A percentile compares a stretch with the other conserved stretches of the same genome.
phyloP scores from a whole-genome alignment of 2,329 filamentous ascomycete genomes.

The Nigrograna mackinnonii region DNA sequence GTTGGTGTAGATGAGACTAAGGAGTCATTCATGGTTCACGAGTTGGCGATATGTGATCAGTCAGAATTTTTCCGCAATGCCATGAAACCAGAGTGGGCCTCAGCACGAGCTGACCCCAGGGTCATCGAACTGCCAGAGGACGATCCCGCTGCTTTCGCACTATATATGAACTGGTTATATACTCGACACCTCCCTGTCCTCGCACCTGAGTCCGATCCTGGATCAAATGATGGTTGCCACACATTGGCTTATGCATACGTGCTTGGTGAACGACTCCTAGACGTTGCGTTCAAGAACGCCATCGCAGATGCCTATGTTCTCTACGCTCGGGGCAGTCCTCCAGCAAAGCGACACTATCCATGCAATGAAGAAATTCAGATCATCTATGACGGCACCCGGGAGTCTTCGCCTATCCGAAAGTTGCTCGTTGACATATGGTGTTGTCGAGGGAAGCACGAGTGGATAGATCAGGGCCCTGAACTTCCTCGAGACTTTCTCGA shows the following conservation, averaged over 20 bases:
- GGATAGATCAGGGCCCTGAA: constrained; percentile 13
- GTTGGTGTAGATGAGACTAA: too few relatives aligned
- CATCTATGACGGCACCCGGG: constrained; percentile 18
- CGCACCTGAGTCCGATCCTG: not conserved
- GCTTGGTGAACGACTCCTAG: constrained; percentile 17
- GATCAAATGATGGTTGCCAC: constrained; percentile 7
- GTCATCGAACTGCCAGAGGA: constrained; percentile 11
- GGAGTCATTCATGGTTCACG: constrained; percentile 18
- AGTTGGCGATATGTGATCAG: constrained; percentile 17
- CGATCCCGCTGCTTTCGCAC: constrained; percentile 3
- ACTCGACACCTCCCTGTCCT: constrained; percentile 4
- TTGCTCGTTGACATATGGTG: constrained; percentile 22
- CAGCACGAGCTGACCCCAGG: constrained; percentile 8
- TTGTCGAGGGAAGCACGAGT: constrained; percentile 18
- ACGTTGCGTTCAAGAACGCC: constrained; percentile 19
- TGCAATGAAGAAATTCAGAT: constrained; percentile 15
- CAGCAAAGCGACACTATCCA: constrained; percentile 9
- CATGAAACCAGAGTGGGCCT: constrained; percentile 21
- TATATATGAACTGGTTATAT: constrained; percentile 11
- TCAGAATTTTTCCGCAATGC: constrained; percentile 16
- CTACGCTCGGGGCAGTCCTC: constrained; percentile 11
- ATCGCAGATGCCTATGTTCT: constrained; percentile 16
- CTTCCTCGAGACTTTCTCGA: constrained; percentile 10
- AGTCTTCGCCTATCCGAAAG: constrained; percentile 14
- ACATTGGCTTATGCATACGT: constrained; percentile 19